Evolutionary conservation across 495 filamentous ascomycete genomes (phyloP).

Genomic region (Xylona heveae): DNA sequence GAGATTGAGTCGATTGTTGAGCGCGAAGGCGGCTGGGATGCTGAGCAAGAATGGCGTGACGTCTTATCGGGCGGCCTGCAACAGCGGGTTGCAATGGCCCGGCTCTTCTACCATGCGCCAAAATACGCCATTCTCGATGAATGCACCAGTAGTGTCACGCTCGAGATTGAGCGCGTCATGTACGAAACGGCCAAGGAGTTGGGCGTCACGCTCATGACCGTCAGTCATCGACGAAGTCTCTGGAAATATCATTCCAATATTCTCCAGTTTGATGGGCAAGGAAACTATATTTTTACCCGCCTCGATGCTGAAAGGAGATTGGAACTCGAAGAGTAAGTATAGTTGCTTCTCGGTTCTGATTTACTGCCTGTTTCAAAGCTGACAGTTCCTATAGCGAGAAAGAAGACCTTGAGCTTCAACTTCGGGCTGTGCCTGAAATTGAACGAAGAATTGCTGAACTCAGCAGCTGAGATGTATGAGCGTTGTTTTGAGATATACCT

Average conservation of each 20-base stretch:
- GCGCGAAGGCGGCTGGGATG: constrained; percentile 71
- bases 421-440: constrained; percentile 70
- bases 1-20: constrained; percentile 71
- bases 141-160: constrained; percentile 80
- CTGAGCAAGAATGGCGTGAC: constrained; percentile 90
- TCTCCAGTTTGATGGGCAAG: constrained; percentile 90
- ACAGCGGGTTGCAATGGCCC: constrained; percentile 94
- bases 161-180: constrained; percentile 88
- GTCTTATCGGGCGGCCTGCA: constrained; percentile 78
- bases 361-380: neutral
- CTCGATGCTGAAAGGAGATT: constrained; percentile 76
- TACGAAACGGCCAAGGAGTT: constrained; percentile 86
- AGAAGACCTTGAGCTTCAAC: constrained; percentile 72
- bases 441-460: constrained; percentile 70
- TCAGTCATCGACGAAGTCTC: constrained; percentile 71
- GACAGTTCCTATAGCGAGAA: constrained; percentile 38
- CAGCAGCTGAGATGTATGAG: too few relatives aligned
- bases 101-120: constrained; percentile 86
- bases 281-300: constrained; percentile 71
- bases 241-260: constrained; percentile 94
- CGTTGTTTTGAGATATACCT: too few relatives aligned
- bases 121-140: constrained; percentile 91
- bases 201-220: constrained; percentile 90
- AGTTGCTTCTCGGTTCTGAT: neutral
- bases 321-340: constrained; percentile 57